Base-by-base conservation (phyloP, 2,329 filamentous ascomycete genomes). In the Pseudogymnoascus pannorum region DNA sequence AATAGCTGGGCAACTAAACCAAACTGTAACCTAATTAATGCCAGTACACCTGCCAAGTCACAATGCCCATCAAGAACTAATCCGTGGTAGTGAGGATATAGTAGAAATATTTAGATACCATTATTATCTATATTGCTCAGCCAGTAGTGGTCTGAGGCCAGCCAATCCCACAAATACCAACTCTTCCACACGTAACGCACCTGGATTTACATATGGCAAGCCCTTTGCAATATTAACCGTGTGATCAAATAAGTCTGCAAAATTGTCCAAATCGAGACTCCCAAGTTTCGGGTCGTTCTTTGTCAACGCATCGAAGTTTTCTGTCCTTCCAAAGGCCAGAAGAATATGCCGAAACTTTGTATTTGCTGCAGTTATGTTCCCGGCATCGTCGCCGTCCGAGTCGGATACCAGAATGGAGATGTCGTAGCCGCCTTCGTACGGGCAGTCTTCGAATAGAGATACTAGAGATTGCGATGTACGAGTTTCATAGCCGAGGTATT, bases 401-500 rank as follows among this genome's bases (percentile, higher is more conserved):
- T 95, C 91, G 2, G 89, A 93, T 0, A 91, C 95, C 14, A 91
- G 91, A 66, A 96, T 85, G 67, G 86, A 90, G 61, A 92, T 68
- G 73, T 95, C 90, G 74, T 96, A 96, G 11, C 91, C 91, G 51
- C 83, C 85, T 61, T 89, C 84, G 70, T 84, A 91, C 0, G 84
- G 81, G 66, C 84, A 87, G 71, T 92, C 89, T 3, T 89, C 92
- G 69, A 93, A 92, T 6, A 95, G 84, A 4, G 81, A 77, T 4
- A 88, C 88, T 4, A 96, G 79, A 2, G 83, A 87, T 4, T 74
- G 69, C 35, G 86, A 86, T 64, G 81, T 83, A 24, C 91, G 83
- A 3, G 92, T 84, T 7, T 77, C 81, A 73, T 88, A 96, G 51
- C 91, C 91, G 91, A 91, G 96, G 75, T 92, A 95, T 74, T 91